phyloP scores from a whole-genome alignment of 768 basidiomycete species.

The Calocera cornea region DNA sequence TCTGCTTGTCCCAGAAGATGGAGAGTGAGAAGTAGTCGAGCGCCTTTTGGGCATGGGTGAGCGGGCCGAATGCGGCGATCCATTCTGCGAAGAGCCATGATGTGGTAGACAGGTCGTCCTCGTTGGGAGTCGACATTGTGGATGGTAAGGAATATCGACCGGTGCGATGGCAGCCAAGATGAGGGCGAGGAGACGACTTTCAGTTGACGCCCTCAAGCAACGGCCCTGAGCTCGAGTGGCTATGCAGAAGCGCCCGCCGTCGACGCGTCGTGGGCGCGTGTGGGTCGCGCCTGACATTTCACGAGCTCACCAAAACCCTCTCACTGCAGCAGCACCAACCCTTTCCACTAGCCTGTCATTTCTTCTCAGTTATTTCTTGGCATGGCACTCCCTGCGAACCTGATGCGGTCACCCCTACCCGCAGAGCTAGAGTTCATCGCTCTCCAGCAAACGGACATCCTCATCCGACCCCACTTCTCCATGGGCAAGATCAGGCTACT shows the following conservation, averaged over 20 bases:
- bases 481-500: slow-evolving; percentile 90
- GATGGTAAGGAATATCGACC: background rate
- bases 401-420: background rate
- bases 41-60: slow-evolving; percentile 55
- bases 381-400: background rate
- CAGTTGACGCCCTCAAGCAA: background rate
- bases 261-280: background rate
- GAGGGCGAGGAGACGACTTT: too few relatives aligned
- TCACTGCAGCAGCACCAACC: background rate
- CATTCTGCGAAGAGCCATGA: slow-evolving; percentile 18
- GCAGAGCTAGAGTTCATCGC: slow-evolving; percentile 76
- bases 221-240: background rate
- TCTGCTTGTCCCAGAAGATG: slow-evolving; percentile 91
- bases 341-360: background rate
- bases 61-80: slow-evolving; percentile 36
- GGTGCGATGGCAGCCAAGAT: too few relatives aligned
- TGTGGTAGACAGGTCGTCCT: slow-evolving; percentile 8
- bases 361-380: background rate
- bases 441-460: slow-evolving; percentile 57
- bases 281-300: background rate
- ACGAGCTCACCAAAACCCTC: background rate
- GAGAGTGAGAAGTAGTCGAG: slow-evolving; percentile 83
- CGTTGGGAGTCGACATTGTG: background rate
- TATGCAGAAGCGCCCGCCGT: slow-evolving; percentile 1
- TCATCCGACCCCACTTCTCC: slow-evolving; percentile 74